Conservation (phyloP, 345 rosid genomes). For the Corymbia maculata region DNA sequence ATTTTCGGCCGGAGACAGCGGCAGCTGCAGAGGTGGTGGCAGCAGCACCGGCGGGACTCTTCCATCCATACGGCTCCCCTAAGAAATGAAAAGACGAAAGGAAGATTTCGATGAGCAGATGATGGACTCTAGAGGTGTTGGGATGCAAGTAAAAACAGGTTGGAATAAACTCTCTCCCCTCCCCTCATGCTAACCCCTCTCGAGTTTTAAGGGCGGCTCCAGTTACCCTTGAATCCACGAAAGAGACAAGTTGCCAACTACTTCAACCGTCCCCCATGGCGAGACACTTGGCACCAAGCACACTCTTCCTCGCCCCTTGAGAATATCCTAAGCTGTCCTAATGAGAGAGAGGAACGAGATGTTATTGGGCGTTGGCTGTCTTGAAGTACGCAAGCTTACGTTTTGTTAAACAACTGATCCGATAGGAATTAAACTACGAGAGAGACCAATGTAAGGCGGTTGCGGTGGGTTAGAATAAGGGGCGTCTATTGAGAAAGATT, state of each 20-base stretch:
- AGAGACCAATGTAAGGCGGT: neutral
- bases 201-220: neutral
- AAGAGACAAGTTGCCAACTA: neutral
- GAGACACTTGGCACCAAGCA: neutral
- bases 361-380: neutral
- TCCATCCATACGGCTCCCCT: neutral
- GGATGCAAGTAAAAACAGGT: neutral
- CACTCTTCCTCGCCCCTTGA: neutral
- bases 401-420: neutral
- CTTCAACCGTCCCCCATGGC: neutral
- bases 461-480: slow-evolving; percentile 4
- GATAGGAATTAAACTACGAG: neutral
- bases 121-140: neutral
- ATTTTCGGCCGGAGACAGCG: neutral
- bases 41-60: neutral
- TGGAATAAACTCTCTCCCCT: neutral
- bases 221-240: neutral
- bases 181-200: neutral
- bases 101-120: neutral
- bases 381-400: neutral
- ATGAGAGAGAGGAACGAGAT: neutral
- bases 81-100: neutral
- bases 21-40: neutral
- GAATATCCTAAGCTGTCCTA: neutral
- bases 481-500: neutral